Conservation (phyloP, 192 early-diverging fungal species). For the Oehlia diaphana region DNA sequence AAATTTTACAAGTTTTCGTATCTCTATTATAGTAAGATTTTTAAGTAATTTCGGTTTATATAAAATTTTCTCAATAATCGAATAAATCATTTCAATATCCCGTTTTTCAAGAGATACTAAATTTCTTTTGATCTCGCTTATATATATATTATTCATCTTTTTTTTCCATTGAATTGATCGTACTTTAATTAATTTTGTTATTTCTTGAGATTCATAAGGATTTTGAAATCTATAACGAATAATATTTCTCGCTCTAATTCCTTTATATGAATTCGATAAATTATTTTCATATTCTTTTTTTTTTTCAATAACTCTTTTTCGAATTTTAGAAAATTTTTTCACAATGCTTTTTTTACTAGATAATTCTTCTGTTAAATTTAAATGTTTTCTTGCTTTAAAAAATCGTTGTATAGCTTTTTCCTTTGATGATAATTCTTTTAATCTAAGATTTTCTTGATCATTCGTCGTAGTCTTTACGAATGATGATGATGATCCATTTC, state of each 20-base stretch:
- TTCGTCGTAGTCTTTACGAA: neutral
- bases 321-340: neutral
- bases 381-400: neutral
- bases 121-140: neutral
- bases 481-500: neutral
- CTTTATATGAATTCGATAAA: neutral
- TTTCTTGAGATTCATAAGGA: neutral
- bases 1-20: neutral
- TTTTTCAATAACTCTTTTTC: neutral
- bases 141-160: neutral
- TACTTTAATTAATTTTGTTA: neutral
- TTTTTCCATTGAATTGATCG: neutral
- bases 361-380: neutral
- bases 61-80: neutral
- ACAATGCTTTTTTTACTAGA: neutral
- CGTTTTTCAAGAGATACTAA: neutral
- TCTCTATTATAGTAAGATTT: neutral
- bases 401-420: neutral
- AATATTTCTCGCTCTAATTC: neutral
- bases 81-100: neutral
- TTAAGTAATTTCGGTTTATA: neutral
- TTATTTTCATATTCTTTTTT: neutral
- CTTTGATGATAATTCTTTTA: neutral
- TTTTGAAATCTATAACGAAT: neutral
- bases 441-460: neutral